Base-by-base conservation (phyloP, 2,329 filamentous ascomycete genomes). In the Cyphellophora attinorum region DNA sequence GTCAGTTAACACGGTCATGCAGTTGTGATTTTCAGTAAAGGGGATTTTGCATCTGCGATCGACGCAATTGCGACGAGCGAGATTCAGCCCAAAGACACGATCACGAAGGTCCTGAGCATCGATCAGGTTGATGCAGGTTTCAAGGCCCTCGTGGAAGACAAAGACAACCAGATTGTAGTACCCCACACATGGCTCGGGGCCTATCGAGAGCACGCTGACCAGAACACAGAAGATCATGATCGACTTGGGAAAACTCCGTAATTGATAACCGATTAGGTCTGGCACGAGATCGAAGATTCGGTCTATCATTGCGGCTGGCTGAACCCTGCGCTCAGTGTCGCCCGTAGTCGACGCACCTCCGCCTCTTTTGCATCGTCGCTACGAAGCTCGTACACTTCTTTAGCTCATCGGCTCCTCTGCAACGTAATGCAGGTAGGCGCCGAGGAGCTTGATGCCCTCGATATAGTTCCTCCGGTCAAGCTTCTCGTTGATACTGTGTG, bases 401-500 rank as follows among this genome's bases (percentile, higher is more conserved):
- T 25, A 25, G 21, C 8, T 19, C 53, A 70, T 77, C 25, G 84
- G 78, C 71, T 98, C 91, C 57, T 89, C 85, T 2, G 88, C 86
- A 46, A 94, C 86, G 51, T 95, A 95, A 65, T 96, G 89, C 55
- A 98, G 65, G 59, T 98, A 98, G 3, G 89, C 84, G 31, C 91
- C 91, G 38, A 98, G 64, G 44, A 98, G 65, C 75, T 98, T 98
- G 51, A 84, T 95, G 31, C 91, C 91, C 68, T 98, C 86, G 53
- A 98, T 93, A 60, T 98, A 98, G 65, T 98, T 98, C 56, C 75
- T 77, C 73, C 83, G 86, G 61, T 98, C 91, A 38, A 98, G 70
- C 73, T 94, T 95, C 75, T 96, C 91, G 60, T 98, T 98, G 63
- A 95, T 93, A 19, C 85, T 94, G 65, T 98, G 91, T 5, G 91